Percentiles rank a stretch among this genome's conserved stretches.
Conservation (phyloP, 2,329 filamentous ascomycete genomes). For the Penicillium sp. region DNA sequence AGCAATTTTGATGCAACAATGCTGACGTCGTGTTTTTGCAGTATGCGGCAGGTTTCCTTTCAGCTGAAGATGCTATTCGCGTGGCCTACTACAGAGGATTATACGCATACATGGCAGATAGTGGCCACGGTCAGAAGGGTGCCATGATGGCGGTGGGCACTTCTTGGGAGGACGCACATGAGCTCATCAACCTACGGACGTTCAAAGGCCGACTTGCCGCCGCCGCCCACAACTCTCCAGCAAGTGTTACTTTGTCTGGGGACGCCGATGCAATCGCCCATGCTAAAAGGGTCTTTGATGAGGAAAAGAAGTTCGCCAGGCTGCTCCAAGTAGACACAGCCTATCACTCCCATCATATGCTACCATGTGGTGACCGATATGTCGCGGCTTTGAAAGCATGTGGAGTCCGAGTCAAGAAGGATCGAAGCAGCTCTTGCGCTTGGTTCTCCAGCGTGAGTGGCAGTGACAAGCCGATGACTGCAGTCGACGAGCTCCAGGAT, state of each 20-base stretch:
- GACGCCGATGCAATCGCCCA: slow-evolving; percentile 28
- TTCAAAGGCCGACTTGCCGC: slow-evolving; percentile 18
- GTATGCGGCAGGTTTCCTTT: slow-evolving; percentile 42
- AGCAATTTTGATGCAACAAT: no score
- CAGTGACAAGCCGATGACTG: neutral
- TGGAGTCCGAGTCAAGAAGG: slow-evolving; percentile 7
- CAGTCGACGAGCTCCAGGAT: neutral
- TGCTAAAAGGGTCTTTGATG: slow-evolving; percentile 21
- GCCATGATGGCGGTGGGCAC: slow-evolving; percentile 31
- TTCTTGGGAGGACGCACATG: slow-evolving; percentile 20
- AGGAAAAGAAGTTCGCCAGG: slow-evolving; percentile 30
- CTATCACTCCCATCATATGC: slow-evolving; percentile 42
- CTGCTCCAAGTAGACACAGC: slow-evolving; percentile 35
- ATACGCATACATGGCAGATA: slow-evolving; percentile 13
- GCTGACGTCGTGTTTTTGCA: no score
- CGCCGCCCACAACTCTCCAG: slow-evolving; percentile 34
- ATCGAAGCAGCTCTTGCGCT: neutral
- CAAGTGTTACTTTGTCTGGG: slow-evolving; percentile 40
- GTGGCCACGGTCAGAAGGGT: slow-evolving; percentile 16
- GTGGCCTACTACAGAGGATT: slow-evolving; percentile 39
- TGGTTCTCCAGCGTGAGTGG: slow-evolving; percentile 7
- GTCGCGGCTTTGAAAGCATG: slow-evolving; percentile 13
- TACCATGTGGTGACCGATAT: slow-evolving; percentile 30
- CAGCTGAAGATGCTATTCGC: slow-evolving; percentile 32
- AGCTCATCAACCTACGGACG: slow-evolving; percentile 8